These are phyloP conservation scores for Sporothrix sp. DNA, from an alignment of 2,329 filamentous ascomycete species.

Conservation along the genomic window DNA sequence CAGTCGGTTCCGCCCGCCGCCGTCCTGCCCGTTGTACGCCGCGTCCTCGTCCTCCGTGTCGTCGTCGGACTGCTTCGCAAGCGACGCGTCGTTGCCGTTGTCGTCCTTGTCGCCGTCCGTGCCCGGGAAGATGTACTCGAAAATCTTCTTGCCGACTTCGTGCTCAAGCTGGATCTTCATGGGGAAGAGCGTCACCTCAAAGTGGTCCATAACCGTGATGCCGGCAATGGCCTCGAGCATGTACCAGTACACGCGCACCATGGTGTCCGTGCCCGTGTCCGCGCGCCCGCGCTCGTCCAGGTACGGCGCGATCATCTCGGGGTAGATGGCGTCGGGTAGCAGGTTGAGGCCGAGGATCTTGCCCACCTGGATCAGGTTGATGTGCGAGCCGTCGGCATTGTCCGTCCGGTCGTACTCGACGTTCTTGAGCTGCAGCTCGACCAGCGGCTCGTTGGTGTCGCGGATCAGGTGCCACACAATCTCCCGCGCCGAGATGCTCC, in stretches of 20 bases:
- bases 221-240: slow-evolving; percentile 97
- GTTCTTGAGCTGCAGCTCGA: slow-evolving; percentile 86
- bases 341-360: slow-evolving; percentile 84
- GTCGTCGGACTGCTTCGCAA: slow-evolving; percentile 22
- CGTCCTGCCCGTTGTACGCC: not conserved
- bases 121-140: slow-evolving; percentile 95
- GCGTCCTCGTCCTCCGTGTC: slow-evolving; percentile 32
- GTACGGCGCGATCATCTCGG: slow-evolving; percentile 90
- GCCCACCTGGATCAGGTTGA: slow-evolving; percentile 82
- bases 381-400: slow-evolving; percentile 92
- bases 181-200: slow-evolving; percentile 88
- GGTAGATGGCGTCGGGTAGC: slow-evolving; percentile 82
- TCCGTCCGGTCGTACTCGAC: slow-evolving; percentile 92
- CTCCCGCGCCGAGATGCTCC: slow-evolving; percentile 88
- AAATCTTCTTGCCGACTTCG: slow-evolving; percentile 83
- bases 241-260: slow-evolving; percentile 93
- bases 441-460: slow-evolving; percentile 75
- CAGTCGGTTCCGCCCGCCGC: slow-evolving; percentile 24
- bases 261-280: slow-evolving; percentile 56
- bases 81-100: slow-evolving; percentile 33
- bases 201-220: slow-evolving; percentile 93
- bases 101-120: slow-evolving; percentile 39
- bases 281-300: slow-evolving; percentile 51
- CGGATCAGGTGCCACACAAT: slow-evolving; percentile 96
- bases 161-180: slow-evolving; percentile 89